Conservation (phyloP, 2,329 filamentous ascomycete genomes). For the Aspergillus sp. region DNA sequence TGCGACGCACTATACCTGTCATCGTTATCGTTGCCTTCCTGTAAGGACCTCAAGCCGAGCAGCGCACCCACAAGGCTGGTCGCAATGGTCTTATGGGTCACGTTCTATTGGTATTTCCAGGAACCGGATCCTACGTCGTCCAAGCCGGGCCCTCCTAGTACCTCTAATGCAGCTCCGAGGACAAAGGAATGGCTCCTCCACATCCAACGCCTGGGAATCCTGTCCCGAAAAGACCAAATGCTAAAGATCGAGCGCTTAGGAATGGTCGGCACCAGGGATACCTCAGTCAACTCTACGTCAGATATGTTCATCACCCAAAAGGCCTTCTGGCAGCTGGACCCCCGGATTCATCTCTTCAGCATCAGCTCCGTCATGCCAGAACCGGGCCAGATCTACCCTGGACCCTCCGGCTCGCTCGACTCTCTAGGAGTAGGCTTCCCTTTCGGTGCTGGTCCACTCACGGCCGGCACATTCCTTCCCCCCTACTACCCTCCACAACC, state of each 20-base stretch:
- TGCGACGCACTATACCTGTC: conserved; percentile 29
- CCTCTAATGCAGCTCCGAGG: neutral
- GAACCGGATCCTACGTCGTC: neutral
- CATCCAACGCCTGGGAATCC: neutral
- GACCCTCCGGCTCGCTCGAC: neutral
- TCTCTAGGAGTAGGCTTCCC: neutral
- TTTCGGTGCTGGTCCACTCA: conserved; percentile 1
- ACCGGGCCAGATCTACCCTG: neutral
- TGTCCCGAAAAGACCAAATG: conserved; percentile 2
- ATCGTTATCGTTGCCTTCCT: conserved; percentile 26
- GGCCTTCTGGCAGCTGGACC: conserved; percentile 2
- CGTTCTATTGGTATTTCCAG: conserved; percentile 6
- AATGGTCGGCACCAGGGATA: neutral
- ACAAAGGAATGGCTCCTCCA: neutral
- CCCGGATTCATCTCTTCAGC: conserved; percentile 1
- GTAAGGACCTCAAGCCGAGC: conserved; percentile 25
- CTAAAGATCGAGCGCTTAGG: neutral
- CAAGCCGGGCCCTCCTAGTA: neutral
- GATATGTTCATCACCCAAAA: conserved; percentile 2
- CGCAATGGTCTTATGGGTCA: conserved; percentile 5
- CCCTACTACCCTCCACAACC: conserved; percentile 4
- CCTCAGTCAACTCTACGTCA: neutral
- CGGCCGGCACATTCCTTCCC: neutral
- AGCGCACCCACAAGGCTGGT: neutral
- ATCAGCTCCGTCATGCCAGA: neutral